Percentiles rank a stretch among this genome's conserved stretches.
Evolutionary conservation across 2,329 filamentous ascomycete genomes (phyloP).

Genomic region (Pestalotiopsis sp.): DNA sequence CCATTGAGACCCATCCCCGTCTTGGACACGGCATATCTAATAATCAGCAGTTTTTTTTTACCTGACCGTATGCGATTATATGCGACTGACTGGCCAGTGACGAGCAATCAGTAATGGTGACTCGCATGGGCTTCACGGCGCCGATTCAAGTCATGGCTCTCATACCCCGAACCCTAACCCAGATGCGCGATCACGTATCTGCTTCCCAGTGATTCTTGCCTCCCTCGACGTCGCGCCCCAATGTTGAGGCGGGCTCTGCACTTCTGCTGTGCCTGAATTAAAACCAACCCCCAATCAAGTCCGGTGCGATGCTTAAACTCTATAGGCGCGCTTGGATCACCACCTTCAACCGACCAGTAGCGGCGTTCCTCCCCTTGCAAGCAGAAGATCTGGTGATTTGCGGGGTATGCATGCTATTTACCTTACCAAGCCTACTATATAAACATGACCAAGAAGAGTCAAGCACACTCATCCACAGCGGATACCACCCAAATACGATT

Average conservation of each 20-base stretch:
- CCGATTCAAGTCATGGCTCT: background rate
- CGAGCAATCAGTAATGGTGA: background rate
- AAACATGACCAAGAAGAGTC: background rate
- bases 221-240: background rate
- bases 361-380: background rate
- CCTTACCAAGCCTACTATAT: background rate
- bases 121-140: background rate
- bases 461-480: background rate
- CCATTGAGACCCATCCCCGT: too few relatives aligned
- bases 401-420: background rate
- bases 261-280: background rate
- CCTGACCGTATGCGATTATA: too few relatives aligned
- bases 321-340: background rate
- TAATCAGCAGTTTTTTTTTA: too few relatives aligned
- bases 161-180: too few relatives aligned
- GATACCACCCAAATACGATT: background rate
- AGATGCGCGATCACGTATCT: background rate
- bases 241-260: background rate
- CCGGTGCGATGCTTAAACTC: background rate
- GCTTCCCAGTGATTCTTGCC: background rate
- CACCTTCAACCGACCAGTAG: background rate
- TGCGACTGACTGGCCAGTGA: too few relatives aligned
- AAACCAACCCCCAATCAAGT: background rate
- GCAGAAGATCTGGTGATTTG: conserved; percentile 2
- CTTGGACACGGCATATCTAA: background rate